Evolutionary conservation across 23 red algal species (phyloP).

Genomic region (Rhodosorus marinus): DNA sequence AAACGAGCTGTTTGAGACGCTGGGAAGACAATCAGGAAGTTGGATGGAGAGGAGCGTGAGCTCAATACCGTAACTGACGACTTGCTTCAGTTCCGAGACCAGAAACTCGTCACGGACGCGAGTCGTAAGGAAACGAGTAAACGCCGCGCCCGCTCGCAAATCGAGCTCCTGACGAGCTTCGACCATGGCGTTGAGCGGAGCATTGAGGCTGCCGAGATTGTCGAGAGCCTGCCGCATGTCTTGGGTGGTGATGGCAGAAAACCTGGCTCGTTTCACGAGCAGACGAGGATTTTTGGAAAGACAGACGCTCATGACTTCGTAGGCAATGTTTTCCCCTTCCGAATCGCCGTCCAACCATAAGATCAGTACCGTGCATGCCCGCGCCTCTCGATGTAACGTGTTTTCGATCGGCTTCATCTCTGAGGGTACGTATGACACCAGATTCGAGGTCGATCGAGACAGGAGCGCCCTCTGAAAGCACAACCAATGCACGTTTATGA

Average conservation of each 20-base stretch:
- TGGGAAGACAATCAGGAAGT: too few species aligned
- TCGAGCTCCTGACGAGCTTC: slow-evolving; percentile 86
- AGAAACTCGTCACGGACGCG: background rate
- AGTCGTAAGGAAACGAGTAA: slow-evolving; percentile 68
- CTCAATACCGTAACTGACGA: background rate
- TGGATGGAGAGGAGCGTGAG: too few species aligned
- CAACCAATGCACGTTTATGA: background rate
- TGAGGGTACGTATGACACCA: slow-evolving; percentile 23
- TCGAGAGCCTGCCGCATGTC: slow-evolving; percentile 42
- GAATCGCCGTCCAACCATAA: slow-evolving; percentile 94
- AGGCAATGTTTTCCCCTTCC: slow-evolving; percentile 84
- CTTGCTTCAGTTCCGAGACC: background rate
- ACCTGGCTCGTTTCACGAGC: slow-evolving; percentile 59
- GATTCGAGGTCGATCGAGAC: slow-evolving; percentile 4
- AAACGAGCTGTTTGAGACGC: too few species aligned
- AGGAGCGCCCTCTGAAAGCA: slow-evolving; percentile 19
- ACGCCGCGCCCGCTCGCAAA: slow-evolving; percentile 79
- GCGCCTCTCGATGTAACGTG: slow-evolving; percentile 21
- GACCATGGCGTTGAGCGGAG: slow-evolving; percentile 58
- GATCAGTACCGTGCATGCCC: slow-evolving; percentile 27
- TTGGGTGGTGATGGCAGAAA: slow-evolving; percentile 72
- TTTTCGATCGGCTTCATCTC: slow-evolving; percentile 34
- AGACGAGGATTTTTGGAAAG: slow-evolving; percentile 11
- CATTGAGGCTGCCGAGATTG: slow-evolving; percentile 23
- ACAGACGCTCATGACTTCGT: slow-evolving; percentile 52